Evolutionary conservation across 768 basidiomycete genomes (phyloP).

Genomic region (Suillus subluteus): DNA sequence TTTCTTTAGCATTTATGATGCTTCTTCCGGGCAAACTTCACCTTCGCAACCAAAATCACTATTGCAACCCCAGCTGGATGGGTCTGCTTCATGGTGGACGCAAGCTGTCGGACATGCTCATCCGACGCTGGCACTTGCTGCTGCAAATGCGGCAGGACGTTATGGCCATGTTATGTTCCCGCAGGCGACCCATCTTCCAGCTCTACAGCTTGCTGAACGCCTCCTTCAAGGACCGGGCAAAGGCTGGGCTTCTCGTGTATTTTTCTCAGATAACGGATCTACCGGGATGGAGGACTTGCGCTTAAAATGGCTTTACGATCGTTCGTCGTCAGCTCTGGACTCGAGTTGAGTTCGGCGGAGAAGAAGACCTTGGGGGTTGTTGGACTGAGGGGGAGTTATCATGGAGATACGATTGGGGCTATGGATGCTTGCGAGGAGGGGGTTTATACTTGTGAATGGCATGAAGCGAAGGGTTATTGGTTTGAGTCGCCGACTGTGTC

Average conservation of each 20-base stretch:
- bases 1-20: constrained; percentile 76
- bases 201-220: constrained; percentile 80
- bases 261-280: constrained; percentile 94
- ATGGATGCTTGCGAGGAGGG: constrained; percentile 96
- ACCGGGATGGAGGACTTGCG: constrained; percentile 98
- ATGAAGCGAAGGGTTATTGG: constrained; percentile 90
- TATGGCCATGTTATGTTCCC: constrained; percentile 99
- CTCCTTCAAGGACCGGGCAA: constrained; percentile 80
- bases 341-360: constrained; percentile 37
- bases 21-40: constrained; percentile 22
- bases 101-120: constrained; percentile 87
- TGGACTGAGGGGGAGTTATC: constrained; percentile 91
- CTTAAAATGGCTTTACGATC: constrained; percentile 94
- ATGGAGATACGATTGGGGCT: constrained; percentile 95
- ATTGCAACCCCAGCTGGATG: constrained; percentile 73
- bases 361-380: constrained; percentile 71
- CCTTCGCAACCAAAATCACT: constrained; percentile 35
- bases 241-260: constrained; percentile 90
- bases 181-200: constrained; percentile 83
- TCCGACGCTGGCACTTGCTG: constrained; percentile 78
- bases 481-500: constrained; percentile 85
- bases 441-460: constrained; percentile 96
- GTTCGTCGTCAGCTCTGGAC: constrained; percentile 46
- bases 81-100: constrained; percentile 99
- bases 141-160: constrained; percentile 86